Conservation (phyloP, 768 basidiomycete genomes). For the Auriculariales sp. region DNA sequence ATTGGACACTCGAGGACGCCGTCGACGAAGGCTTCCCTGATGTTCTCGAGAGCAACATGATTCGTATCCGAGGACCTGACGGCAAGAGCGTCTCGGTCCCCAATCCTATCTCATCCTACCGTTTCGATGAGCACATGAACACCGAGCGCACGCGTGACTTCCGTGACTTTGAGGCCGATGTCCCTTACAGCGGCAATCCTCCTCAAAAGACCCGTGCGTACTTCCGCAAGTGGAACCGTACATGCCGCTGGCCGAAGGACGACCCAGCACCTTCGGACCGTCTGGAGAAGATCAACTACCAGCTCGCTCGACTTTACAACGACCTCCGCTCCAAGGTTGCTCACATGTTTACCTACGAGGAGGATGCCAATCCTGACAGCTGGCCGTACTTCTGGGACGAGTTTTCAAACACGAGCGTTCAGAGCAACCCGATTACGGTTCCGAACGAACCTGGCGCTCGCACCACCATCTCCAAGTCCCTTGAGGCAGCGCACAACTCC, state of each 20-base stretch:
- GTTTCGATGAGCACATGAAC: not conserved
- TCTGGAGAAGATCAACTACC: slow-evolving; percentile 11
- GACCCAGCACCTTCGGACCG: slow-evolving; percentile 12
- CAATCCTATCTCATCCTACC: slow-evolving; percentile 15
- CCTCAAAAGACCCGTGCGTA: not conserved
- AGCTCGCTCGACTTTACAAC: slow-evolving; percentile 1
- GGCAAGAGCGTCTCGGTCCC: slow-evolving; percentile 16
- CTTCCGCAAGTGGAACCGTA: slow-evolving; percentile 8
- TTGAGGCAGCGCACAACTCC: slow-evolving; percentile 1
- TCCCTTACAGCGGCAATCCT: not conserved
- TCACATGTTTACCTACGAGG: not conserved
- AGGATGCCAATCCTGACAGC: slow-evolving; percentile 1
- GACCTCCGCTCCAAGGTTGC: slow-evolving; percentile 17
- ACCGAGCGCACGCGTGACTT: not conserved
- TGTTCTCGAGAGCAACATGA: not conserved
- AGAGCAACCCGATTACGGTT: slow-evolving; percentile 10
- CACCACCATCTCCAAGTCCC: not conserved
- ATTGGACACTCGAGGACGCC: not conserved
- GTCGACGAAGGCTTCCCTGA: slow-evolving; percentile 1
- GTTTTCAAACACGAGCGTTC: slow-evolving; percentile 14
- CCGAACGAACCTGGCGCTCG: slow-evolving; percentile 7
- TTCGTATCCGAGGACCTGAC: slow-evolving; percentile 3
- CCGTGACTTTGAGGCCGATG: not conserved
- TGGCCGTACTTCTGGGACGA: slow-evolving; percentile 19
- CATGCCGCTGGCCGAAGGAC: slow-evolving; percentile 14